Percentiles rank a stretch among this genome's conserved stretches.
Evolutionary conservation across 2,329 filamentous ascomycete genomes (phyloP).

Genomic region (Botrytis porri): DNA sequence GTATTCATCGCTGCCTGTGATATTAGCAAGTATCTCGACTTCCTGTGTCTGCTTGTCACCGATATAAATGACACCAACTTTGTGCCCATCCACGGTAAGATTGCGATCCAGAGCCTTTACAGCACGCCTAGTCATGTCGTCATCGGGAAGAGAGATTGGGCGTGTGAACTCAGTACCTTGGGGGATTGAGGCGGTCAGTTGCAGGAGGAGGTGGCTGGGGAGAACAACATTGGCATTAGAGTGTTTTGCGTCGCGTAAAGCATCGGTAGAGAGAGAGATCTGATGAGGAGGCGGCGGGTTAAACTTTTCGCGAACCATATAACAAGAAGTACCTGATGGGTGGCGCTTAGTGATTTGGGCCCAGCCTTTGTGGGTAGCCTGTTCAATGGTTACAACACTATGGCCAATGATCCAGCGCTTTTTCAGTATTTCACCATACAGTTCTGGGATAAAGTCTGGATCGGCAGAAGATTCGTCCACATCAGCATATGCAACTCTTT

Average conservation of each 20-base stretch:
- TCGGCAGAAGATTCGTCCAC: constrained; percentile 72
- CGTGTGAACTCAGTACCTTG: constrained; percentile 56
- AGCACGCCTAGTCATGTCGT: constrained; percentile 55
- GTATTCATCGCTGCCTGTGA: constrained; percentile 83
- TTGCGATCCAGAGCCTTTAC: constrained; percentile 81
- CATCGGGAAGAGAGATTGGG: constrained; percentile 71
- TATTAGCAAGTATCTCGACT: constrained; percentile 80
- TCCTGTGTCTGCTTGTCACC: constrained; percentile 82
- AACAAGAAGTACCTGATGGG: constrained; percentile 61
- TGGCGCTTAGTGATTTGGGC: constrained; percentile 70
- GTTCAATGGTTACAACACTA: constrained; percentile 71
- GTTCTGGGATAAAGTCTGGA: constrained; percentile 59
- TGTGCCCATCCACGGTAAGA: constrained; percentile 90
- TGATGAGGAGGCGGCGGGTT: constrained; percentile 57
- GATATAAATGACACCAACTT: constrained; percentile 91
- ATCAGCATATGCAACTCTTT: constrained; percentile 81
- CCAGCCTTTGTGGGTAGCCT: constrained; percentile 63
- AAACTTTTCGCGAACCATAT: constrained; percentile 55
- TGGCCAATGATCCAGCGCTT: constrained; percentile 72
- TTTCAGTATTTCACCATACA: constrained; percentile 63
- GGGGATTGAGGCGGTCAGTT: constrained; percentile 62
- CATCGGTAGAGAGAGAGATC: constrained; percentile 47
- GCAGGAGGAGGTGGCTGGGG: constrained; percentile 71
- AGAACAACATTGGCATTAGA: constrained; percentile 58
- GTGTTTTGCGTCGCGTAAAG: constrained; percentile 49